These are phyloP conservation scores for Cicer chorassanicum DNA, from an alignment of 306 rosid species.

Conservation along the genomic window DNA sequence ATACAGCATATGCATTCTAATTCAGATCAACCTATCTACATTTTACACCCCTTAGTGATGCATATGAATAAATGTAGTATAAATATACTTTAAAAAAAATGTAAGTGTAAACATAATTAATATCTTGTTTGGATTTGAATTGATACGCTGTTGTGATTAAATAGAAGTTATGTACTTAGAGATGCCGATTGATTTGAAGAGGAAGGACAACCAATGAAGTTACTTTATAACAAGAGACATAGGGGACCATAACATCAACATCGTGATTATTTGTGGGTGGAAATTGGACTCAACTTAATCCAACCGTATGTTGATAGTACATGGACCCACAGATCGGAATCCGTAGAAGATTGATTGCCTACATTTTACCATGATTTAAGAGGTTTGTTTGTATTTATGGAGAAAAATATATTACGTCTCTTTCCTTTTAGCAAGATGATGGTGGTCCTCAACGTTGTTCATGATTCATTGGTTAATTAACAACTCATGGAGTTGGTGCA, in stretches of 20 bases:
- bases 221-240: slow-evolving; percentile 39
- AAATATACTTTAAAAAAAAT: too few relatives aligned
- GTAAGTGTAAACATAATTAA: too few relatives aligned
- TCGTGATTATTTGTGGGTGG: slow-evolving; percentile 44
- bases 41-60: too few relatives aligned
- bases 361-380: slow-evolving; percentile 49
- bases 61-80: too few relatives aligned
- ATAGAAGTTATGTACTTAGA: slow-evolving; percentile 33
- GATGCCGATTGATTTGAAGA: slow-evolving; percentile 35
- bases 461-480: slow-evolving; percentile 13
- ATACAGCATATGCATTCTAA: too few relatives aligned
- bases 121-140: too few relatives aligned
- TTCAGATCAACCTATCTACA: too few relatives aligned
- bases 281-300: slow-evolving; percentile 45
- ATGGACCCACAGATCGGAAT: slow-evolving; percentile 62
- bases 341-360: slow-evolving; percentile 51
- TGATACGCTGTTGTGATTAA: slow-evolving; percentile 17
- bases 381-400: slow-evolving; percentile 34
- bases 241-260: slow-evolving; percentile 39
- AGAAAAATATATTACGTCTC: slow-evolving; percentile 23
- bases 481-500: too few relatives aligned
- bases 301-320: slow-evolving; percentile 43
- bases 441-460: slow-evolving; percentile 37
- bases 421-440: neutral
- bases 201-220: slow-evolving; percentile 39